Evolutionary conservation across 2,329 filamentous ascomycete species (phyloP), one percentile per base, ranked within the genome.

Genomic region (Sclerotinia subarctica): DNA sequence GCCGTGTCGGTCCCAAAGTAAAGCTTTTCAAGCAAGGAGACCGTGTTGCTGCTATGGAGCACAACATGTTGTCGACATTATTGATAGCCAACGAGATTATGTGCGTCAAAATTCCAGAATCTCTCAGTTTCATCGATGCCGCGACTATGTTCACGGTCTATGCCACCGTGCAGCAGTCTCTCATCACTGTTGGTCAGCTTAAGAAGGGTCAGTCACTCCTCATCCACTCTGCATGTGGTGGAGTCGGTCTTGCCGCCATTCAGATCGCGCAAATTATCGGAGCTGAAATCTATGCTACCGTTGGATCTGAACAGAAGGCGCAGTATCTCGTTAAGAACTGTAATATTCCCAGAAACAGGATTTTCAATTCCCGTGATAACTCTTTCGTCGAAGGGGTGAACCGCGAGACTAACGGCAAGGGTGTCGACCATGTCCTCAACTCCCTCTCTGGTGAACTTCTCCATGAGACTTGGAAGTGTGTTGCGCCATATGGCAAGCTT

Each of bases 31-130:
- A 53, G 19, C 51, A 52, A n/a, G 71, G 71, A 5, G 71, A 72
- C 64, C 66, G 67, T 63, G 69, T 72, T 0, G 79, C 79, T 42
- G 24, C 47, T 8, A 79, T 80, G 4, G 82, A 82, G 1, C 78
- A 79, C 67, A 80, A 84, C 67, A 79, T 78, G 2, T 74, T 86
- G 6, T 73, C 77, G 11, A 74, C 81, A n/a, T 66, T 80, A 8
- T 81, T 78, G 13, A 74, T 77, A 0, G 73, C 84, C 0, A 68
- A 75, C 17, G 72, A 75, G 1, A 79, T 78, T 1, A 68, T 74
- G 29, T 51, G 65, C 2, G 47, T 74, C 13, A 56, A 73, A 2
- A 71, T 74, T 3, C 65, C 68, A n/a, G 67, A 73, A 11, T 29
- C 66, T 15, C 59, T 72, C 2, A 63, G 69, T 5, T 74, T 74